These are phyloP conservation scores for Terfezia boudieri DNA, from an alignment of 495 filamentous ascomycete species.

Conservation along the genomic window DNA sequence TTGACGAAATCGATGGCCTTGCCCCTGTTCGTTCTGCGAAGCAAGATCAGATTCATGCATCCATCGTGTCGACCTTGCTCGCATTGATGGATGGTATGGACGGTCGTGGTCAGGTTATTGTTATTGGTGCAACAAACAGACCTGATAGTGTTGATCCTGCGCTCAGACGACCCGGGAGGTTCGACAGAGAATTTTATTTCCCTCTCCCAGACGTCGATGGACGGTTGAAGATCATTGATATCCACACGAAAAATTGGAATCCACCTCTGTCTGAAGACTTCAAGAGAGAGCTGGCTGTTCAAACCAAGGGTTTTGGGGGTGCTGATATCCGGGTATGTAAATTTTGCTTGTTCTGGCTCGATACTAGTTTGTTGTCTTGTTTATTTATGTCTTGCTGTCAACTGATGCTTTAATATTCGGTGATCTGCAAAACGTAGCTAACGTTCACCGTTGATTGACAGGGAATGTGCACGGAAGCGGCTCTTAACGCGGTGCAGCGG, in stretches of 20 bases:
- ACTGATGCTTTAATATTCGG: no score
- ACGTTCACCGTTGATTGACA: background rate
- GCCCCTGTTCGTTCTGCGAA: conserved; percentile 92
- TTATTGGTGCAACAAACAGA: conserved; percentile 93
- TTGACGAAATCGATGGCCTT: conserved; percentile 94
- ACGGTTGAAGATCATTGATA: conserved; percentile 69
- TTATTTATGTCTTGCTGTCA: background rate
- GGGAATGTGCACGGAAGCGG: conserved; percentile 91
- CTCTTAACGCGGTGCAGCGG: conserved; percentile 88
- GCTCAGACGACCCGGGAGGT: conserved; percentile 76
- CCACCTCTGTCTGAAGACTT: conserved; percentile 48
- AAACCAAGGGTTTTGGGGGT: conserved; percentile 91
- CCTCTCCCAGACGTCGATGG: conserved; percentile 63
- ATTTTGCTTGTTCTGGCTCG: background rate
- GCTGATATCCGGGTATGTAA: conserved; percentile 47
- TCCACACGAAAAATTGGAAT: conserved; percentile 88
- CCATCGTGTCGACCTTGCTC: conserved; percentile 84
- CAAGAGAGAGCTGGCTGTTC: conserved; percentile 60
- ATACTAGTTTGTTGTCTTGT: background rate
- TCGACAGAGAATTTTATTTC: conserved; percentile 96
- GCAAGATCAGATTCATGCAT: conserved; percentile 95
- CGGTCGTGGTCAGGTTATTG: conserved; percentile 87
- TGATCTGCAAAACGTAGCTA: no score
- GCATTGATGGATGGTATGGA: conserved; percentile 99
- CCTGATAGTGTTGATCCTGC: conserved; percentile 94